A percentile compares a stretch with the other conserved stretches of the same genome.
Conservation (phyloP, 169 alveolate species). For the Cryptosporidium meleagridis region DNA sequence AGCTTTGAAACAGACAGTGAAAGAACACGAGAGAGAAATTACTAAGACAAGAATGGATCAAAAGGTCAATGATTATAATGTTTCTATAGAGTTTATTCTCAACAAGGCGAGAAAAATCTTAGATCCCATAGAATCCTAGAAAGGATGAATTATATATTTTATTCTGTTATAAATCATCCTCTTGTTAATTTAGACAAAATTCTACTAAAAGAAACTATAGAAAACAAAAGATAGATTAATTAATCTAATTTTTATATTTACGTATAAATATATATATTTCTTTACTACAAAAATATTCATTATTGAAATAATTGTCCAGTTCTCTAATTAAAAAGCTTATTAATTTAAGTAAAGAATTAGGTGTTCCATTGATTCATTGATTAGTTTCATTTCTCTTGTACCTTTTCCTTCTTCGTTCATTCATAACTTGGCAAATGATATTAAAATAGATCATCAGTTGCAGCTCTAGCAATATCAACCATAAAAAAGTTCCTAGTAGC, state of each 20-base stretch:
- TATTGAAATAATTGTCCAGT: neutral
- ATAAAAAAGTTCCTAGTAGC: conserved; percentile 64
- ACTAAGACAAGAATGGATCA: neutral
- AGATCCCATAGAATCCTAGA: neutral
- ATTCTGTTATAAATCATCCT: neutral
- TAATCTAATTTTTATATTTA: neutral
- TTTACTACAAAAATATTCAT: neutral
- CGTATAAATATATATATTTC: neutral
- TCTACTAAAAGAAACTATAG: neutral
- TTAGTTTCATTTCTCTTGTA: neutral
- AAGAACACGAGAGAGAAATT: neutral
- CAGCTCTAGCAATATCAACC: conserved; percentile 75
- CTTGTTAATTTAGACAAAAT: neutral
- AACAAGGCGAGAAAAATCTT: neutral
- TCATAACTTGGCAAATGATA: neutral
- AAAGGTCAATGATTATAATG: neutral
- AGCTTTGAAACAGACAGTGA: neutral
- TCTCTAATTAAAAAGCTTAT: neutral
- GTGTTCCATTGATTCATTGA: neutral
- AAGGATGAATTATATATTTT: neutral
- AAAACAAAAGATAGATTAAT: neutral
- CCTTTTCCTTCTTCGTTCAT: neutral
- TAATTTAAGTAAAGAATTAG: neutral
- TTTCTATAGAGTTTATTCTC: neutral
- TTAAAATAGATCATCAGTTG: conserved; percentile 67